Evolutionary conservation across 441 rosid species (phyloP).

Genomic region (Francoa sonchifolia): DNA sequence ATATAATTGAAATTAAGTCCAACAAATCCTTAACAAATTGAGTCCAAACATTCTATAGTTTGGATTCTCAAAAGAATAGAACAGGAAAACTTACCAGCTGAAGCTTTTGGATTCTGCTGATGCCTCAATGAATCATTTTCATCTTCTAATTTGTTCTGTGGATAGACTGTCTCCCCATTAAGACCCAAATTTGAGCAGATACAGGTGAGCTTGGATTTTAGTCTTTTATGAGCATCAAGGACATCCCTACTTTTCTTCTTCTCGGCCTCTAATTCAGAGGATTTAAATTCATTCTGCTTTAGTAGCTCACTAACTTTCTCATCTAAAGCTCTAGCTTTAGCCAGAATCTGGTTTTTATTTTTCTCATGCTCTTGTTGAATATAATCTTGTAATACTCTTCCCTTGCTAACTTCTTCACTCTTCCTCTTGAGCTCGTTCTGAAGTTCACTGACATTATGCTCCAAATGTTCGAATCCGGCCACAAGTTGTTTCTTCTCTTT

Average conservation of each 20-base stretch:
- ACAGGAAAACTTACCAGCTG: slow-evolving; percentile 28
- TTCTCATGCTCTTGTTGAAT: slow-evolving; percentile 32
- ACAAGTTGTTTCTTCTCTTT: slow-evolving; percentile 26
- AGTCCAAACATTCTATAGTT: not conserved
- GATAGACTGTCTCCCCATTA: slow-evolving; percentile 31
- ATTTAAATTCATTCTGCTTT: slow-evolving; percentile 27
- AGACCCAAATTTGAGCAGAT: slow-evolving; percentile 43
- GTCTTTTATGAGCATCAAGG: slow-evolving; percentile 35
- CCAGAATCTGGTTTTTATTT: slow-evolving; percentile 19
- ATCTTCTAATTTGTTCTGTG: slow-evolving; percentile 22
- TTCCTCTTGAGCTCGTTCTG: slow-evolving; percentile 25
- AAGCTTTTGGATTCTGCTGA: slow-evolving; percentile 20
- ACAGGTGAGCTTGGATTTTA: slow-evolving; percentile 56
- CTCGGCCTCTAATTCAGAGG: slow-evolving; percentile 33
- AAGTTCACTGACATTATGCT: slow-evolving; percentile 31
- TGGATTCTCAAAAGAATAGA: not conserved
- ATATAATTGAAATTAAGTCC: not conserved
- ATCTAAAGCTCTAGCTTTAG: slow-evolving; percentile 29
- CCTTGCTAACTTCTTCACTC: slow-evolving; percentile 30
- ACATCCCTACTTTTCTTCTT: slow-evolving; percentile 31
- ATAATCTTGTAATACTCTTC: slow-evolving; percentile 19
- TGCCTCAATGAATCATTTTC: slow-evolving; percentile 24
- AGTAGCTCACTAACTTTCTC: slow-evolving; percentile 25
- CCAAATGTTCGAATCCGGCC: slow-evolving; percentile 25
- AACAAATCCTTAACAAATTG: not conserved